Percentiles rank a stretch among this genome's conserved stretches.
Evolutionary conservation across 768 basidiomycete species (phyloP).

Genomic region (Tubosaeta sp.): DNA sequence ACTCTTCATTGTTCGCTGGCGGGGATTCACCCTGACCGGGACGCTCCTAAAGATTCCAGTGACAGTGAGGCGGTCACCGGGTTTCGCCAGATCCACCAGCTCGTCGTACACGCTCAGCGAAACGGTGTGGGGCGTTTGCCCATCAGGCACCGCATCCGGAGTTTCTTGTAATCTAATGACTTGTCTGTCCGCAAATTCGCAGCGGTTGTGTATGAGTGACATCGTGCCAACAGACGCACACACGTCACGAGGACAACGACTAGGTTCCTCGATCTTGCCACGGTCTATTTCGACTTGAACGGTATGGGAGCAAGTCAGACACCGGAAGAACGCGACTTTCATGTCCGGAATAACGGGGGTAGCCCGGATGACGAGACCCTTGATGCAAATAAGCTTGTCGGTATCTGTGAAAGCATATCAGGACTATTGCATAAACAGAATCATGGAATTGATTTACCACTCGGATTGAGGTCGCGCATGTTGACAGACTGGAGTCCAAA

Average conservation of each 20-base stretch:
- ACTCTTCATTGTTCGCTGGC: constrained; percentile 87
- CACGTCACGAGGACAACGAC: constrained; percentile 87
- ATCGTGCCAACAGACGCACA: constrained; percentile 87
- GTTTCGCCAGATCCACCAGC: constrained; percentile 93
- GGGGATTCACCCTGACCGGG: constrained; percentile 91
- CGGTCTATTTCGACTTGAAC: constrained; percentile 95
- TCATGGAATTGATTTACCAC: constrained; percentile 46
- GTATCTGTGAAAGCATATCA: constrained; percentile 59
- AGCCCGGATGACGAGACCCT: constrained; percentile 94
- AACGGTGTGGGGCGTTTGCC: constrained; percentile 97
- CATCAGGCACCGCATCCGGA: constrained; percentile 95
- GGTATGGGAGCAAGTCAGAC: constrained; percentile 93
- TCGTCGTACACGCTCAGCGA: constrained; percentile 98
- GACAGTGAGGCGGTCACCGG: constrained; percentile 87
- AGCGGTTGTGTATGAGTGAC: constrained; percentile 95
- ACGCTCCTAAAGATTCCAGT: constrained; percentile 95
- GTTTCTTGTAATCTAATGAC: constrained; percentile 96
- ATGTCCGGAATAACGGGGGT: constrained; percentile 99
- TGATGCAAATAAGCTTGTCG: constrained; percentile 94
- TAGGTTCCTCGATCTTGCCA: constrained; percentile 95
- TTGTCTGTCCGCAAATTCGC: constrained; percentile 94
- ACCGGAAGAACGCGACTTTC: constrained; percentile 98
- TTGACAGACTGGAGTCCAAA: constrained; percentile 81
- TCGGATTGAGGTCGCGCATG: constrained; percentile 94
- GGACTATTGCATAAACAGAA: not conserved